Conservation (phyloP, 257 asterid genomes). For the Petrea volubilis region DNA sequence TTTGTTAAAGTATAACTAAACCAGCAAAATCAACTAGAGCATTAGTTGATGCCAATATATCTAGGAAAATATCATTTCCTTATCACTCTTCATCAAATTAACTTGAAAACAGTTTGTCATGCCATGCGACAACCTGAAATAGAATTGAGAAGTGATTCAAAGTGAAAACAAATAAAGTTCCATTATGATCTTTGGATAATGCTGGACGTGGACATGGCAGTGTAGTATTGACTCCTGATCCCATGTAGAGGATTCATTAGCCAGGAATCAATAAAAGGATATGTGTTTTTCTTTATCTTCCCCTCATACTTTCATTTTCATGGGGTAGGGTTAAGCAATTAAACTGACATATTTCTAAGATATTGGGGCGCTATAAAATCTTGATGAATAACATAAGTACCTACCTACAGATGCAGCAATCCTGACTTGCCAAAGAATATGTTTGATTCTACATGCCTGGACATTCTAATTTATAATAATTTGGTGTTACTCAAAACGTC, state of each 20-base stretch:
- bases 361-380: background rate
- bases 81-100: background rate
- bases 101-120: background rate
- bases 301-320: constrained; percentile 16
- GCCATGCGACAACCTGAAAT: constrained; percentile 4
- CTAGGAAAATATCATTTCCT: background rate
- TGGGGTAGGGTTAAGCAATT: background rate
- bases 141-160: constrained; percentile 11
- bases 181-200: background rate
- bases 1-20: background rate
- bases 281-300: background rate
- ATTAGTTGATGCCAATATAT: background rate
- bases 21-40: background rate
- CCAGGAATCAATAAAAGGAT: background rate
- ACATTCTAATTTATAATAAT: background rate
- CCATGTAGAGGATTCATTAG: constrained; percentile 1
- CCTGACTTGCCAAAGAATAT: too few species aligned
- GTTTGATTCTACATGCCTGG: background rate
- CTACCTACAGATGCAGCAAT: too few species aligned
- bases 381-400: background rate
- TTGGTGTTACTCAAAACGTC: background rate
- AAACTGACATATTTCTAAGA: background rate
- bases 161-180: background rate
- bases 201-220: background rate
- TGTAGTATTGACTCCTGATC: too few species aligned